A percentile compares a stretch with the other conserved stretches of the same genome.
These are phyloP conservation scores for Aspergillus mulundensis DNA, from an alignment of 495 filamentous ascomycete genomes.

Conservation along the genomic window DNA sequence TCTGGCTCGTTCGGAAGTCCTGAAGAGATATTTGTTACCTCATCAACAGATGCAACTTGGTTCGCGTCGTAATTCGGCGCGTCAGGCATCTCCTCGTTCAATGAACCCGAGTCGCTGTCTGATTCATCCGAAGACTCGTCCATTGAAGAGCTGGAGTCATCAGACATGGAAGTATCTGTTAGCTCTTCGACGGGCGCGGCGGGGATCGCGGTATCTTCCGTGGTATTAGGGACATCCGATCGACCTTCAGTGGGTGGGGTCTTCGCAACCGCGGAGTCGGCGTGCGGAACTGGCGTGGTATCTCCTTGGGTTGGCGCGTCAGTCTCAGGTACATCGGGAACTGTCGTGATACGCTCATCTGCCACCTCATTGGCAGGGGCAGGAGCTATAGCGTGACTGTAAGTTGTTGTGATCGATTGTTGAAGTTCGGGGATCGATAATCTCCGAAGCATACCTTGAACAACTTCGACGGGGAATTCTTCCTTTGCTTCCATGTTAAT, in stretches of 20 bases:
- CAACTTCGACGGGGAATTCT: constrained; percentile 19
- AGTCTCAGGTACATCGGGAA: background rate
- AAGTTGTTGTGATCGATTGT: constrained; percentile 1
- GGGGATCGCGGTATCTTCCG: background rate
- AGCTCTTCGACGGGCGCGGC: constrained; percentile 1
- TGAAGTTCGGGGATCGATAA: background rate
- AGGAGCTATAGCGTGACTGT: constrained; percentile 5
- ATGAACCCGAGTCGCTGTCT: constrained; percentile 17
- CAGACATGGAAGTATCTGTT: constrained; percentile 20
- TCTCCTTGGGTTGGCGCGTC: background rate
- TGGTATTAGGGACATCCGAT: background rate
- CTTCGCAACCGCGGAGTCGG: background rate
- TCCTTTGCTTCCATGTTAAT: constrained; percentile 24
- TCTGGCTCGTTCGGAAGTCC: background rate
- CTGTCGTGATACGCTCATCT: background rate
- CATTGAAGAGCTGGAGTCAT: constrained; percentile 39
- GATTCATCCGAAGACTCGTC: constrained; percentile 35
- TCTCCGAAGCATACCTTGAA: constrained; percentile 25
- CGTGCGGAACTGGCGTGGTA: background rate
- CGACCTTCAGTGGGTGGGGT: background rate
- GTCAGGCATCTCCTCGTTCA: constrained; percentile 18
- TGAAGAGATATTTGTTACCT: background rate
- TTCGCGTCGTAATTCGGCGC: background rate
- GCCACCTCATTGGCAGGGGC: background rate
- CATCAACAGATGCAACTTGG: background rate